Conservation (phyloP, 1,139 yeast species). For the Protomyces lactucae-debilis region DNA sequence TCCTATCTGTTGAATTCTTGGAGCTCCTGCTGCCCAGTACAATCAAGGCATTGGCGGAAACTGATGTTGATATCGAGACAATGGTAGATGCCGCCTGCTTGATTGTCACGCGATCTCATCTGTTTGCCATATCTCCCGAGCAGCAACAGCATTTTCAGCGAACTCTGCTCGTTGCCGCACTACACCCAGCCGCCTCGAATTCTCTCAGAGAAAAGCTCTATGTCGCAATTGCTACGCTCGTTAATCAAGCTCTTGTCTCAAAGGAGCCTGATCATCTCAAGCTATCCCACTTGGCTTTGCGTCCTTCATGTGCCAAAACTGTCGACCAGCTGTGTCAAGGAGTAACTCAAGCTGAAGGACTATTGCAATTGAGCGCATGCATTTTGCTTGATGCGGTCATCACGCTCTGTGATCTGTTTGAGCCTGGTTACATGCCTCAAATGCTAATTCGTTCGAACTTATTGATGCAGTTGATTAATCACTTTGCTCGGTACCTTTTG, state of each 20-base stretch:
- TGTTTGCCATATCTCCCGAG: neutral
- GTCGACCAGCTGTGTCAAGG: neutral
- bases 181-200: neutral
- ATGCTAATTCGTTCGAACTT: constrained; percentile 1
- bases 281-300: neutral
- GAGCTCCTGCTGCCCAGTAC: neutral
- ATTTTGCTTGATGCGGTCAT: constrained; percentile 7
- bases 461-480: neutral
- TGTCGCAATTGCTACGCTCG: neutral
- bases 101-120: neutral
- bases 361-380: constrained; percentile 3
- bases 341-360: neutral
- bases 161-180: neutral
- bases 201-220: neutral
- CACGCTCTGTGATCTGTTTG: neutral
- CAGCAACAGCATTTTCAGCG: neutral
- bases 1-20: neutral
- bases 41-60: neutral
- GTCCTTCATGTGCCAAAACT: neutral
- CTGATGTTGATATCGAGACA: neutral
- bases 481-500: neutral
- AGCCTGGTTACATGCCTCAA: neutral
- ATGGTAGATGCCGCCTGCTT: neutral
- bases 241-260: neutral
- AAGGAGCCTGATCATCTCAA: neutral